Evolutionary conservation across 345 rosid genomes (phyloP).

Genomic region (Lumnitzera littorea): DNA sequence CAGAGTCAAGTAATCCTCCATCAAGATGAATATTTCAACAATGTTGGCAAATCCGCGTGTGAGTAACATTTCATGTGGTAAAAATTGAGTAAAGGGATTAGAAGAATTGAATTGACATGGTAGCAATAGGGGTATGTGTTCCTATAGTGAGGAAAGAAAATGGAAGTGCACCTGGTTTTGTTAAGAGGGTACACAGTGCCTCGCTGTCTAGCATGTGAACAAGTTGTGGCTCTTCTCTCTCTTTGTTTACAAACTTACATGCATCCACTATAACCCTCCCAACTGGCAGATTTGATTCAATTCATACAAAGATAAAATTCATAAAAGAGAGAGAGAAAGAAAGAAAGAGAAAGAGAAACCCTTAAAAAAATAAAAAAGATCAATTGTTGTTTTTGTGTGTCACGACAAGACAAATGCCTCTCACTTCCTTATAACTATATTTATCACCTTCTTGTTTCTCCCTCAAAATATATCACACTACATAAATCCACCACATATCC

Average conservation of each 20-base stretch:
- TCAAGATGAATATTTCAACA: no score
- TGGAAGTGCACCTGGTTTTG: slow-evolving; percentile 40
- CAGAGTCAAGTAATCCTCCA: no score
- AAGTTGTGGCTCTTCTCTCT: slow-evolving; percentile 16
- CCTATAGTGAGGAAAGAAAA: slow-evolving; percentile 23
- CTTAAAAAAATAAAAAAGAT: slow-evolving; percentile 6
- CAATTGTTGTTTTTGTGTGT: slow-evolving; percentile 13
- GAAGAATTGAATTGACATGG: slow-evolving; percentile 1
- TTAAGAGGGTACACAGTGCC: slow-evolving; percentile 44
- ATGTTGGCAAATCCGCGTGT: no score
- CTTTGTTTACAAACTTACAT: background rate
- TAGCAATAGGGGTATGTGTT: slow-evolving; percentile 25
- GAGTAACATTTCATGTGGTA: background rate
- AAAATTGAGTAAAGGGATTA: slow-evolving; percentile 2
- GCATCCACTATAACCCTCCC: slow-evolving; percentile 16
- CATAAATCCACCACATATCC: no score
- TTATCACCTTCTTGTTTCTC: no score
- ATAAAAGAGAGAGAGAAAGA: slow-evolving; percentile 3
- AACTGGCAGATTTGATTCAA: slow-evolving; percentile 38
- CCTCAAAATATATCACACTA: no score
- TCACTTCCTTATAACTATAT: no score
- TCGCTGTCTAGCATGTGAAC: slow-evolving; percentile 65
- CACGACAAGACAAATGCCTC: no score
- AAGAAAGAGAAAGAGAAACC: background rate
- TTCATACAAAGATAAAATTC: slow-evolving; percentile 11